A percentile compares a stretch with the other conserved stretches of the same genome.
phyloP scores from a whole-genome alignment of 116 monocot species.

The Dioscorea cayenensis region DNA sequence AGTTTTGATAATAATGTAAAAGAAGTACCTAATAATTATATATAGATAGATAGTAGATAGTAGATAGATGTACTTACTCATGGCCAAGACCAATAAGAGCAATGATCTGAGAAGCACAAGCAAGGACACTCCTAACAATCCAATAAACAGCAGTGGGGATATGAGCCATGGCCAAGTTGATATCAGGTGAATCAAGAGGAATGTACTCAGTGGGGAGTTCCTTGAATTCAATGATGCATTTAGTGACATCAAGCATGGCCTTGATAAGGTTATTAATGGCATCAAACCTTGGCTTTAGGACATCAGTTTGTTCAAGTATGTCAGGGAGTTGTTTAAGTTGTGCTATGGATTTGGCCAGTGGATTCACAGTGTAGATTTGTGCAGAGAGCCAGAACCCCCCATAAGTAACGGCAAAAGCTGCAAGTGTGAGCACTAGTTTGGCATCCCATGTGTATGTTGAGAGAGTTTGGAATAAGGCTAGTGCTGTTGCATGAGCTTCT shows the following conservation, averaged over 20 bases:
- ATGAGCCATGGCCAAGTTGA: conserved; percentile 41
- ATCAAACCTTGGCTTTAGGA: conserved; percentile 66
- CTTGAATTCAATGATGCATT: conserved; percentile 62
- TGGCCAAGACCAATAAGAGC: conserved; percentile 60
- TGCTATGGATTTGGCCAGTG: conserved; percentile 60
- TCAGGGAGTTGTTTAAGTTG: conserved; percentile 63
- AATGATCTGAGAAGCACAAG: conserved; percentile 60
- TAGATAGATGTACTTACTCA: conserved; percentile 37
- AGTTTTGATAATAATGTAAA: too few species aligned
- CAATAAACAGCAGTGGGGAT: conserved; percentile 84
- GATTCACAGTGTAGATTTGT: conserved; percentile 63
- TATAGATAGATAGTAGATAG: too few species aligned
- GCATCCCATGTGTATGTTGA: conserved; percentile 71
- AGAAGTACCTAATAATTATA: too few species aligned
- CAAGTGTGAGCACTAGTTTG: conserved; percentile 58
- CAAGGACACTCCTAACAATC: conserved; percentile 45
- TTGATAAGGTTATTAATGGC: conserved; percentile 55
- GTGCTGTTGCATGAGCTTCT: conserved; percentile 50
- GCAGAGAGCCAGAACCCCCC: conserved; percentile 72
- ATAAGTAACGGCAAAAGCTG: conserved; percentile 62
- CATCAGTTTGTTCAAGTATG: conserved; percentile 42
- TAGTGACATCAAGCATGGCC: conserved; percentile 63
- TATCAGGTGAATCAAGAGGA: conserved; percentile 31
- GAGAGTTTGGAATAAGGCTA: conserved; percentile 35
- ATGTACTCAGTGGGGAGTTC: conserved; percentile 65